A percentile compares a stretch with the other conserved stretches of the same genome.
These are phyloP conservation scores for Epicoccum sorghinum DNA, from an alignment of 2,329 filamentous ascomycete genomes.

Conservation along the genomic window DNA sequence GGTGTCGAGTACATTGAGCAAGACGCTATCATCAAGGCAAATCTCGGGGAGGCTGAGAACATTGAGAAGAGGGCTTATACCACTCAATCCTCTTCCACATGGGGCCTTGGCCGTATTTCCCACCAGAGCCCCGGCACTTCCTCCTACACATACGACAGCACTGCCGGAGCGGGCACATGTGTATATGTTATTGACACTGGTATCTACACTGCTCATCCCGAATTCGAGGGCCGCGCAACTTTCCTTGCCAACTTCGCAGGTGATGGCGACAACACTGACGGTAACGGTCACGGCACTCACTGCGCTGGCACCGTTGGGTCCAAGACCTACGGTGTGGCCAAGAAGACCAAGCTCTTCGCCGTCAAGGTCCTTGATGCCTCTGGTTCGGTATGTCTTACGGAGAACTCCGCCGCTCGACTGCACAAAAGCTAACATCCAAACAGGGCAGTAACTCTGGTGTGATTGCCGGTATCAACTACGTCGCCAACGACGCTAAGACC, in stretches of 20 bases:
- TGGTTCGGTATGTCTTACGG: conserved; percentile 39
- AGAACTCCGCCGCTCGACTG: conserved; percentile 7
- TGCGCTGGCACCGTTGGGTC: conserved; percentile 47
- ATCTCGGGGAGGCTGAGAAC: conserved; percentile 25
- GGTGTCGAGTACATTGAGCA: conserved; percentile 50
- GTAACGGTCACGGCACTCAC: conserved; percentile 50
- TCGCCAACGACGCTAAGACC: conserved; percentile 41
- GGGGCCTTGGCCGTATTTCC: conserved; percentile 52
- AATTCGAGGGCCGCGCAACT: conserved; percentile 49
- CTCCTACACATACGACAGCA: conserved; percentile 49
- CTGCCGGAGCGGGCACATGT: conserved; percentile 51
- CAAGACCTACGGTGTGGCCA: conserved; percentile 48
- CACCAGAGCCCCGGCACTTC: conserved; percentile 37
- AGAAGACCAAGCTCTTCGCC: conserved; percentile 47
- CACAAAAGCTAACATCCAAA: neutral
- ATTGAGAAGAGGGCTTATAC: conserved; percentile 44
- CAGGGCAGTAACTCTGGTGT: conserved; percentile 50
- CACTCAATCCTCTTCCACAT: conserved; percentile 48
- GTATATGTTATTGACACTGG: conserved; percentile 71
- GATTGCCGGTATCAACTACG: conserved; percentile 49
- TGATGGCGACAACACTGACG: conserved; percentile 43
- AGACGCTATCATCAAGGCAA: conserved; percentile 45
- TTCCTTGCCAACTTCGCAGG: conserved; percentile 48
- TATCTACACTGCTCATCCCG: conserved; percentile 60
- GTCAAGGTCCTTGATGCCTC: conserved; percentile 49